A percentile compares a stretch with the other conserved stretches of the same genome.
Evolutionary conservation across 1,284 basidiomycete genomes (phyloP).

Genomic region (Malassezia arunalokei): DNA sequence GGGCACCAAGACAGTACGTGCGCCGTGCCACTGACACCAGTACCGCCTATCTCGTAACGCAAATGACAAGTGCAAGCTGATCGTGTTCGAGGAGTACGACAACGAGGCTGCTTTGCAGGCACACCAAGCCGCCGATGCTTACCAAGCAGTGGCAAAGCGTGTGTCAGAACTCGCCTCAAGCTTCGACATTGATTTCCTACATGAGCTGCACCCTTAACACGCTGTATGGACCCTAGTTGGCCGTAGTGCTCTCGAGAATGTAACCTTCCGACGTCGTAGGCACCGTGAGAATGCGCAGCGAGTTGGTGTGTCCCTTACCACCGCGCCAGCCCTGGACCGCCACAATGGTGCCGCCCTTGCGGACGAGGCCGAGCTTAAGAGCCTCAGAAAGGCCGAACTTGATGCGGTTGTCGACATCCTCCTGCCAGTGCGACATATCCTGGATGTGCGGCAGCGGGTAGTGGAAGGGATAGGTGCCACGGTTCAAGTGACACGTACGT

Average conservation of each 20-base stretch:
- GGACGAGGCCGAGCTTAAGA: conserved; percentile 74
- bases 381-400: conserved; percentile 74
- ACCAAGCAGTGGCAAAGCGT: conserved; percentile 1
- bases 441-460: conserved; percentile 86
- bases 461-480: conserved; percentile 94
- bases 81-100: conserved; percentile 7
- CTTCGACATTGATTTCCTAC: conserved; percentile 11
- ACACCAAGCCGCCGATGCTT: conserved; percentile 6
- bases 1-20: conserved; percentile 16
- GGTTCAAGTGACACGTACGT: conserved; percentile 89
- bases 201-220: conserved; percentile 5
- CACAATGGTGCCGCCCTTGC: conserved; percentile 76
- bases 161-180: not conserved
- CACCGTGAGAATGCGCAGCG: conserved; percentile 38
- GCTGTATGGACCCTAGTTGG: not conserved
- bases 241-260: conserved; percentile 35
- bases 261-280: conserved; percentile 37
- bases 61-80: conserved; percentile 5
- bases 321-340: conserved; percentile 99
- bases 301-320: conserved; percentile 70
- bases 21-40: conserved; percentile 1
- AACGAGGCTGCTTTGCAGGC: conserved; percentile 7
- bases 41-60: conserved; percentile 10
- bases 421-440: conserved; percentile 79
- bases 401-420: conserved; percentile 60